These are phyloP conservation scores for Oenanthe sinensis DNA, from an alignment of 129 eudicot species.

Conservation along the genomic window DNA sequence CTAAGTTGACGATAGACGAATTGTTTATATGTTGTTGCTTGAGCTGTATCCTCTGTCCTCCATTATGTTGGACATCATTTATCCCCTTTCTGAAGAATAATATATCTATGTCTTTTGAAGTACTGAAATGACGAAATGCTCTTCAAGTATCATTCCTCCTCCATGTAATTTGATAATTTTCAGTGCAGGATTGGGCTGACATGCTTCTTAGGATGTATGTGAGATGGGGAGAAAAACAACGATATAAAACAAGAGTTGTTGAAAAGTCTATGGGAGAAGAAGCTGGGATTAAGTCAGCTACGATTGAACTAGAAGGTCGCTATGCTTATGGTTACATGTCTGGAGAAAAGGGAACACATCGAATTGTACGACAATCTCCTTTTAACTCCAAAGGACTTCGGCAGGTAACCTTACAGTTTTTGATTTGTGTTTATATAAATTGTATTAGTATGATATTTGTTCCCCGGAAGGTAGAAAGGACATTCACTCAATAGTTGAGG, in stretches of 20 bases:
- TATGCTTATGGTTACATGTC: constrained; percentile 91
- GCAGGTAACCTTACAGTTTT: constrained; percentile 40
- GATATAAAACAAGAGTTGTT: constrained; percentile 80
- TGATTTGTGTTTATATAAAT: neutral
- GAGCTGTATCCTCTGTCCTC: neutral
- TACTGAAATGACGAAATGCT: neutral
- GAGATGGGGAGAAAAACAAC: constrained; percentile 95
- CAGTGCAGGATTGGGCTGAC: constrained; percentile 99
- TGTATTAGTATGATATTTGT: neutral
- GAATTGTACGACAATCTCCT: constrained; percentile 90
- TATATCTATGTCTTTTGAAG: neutral
- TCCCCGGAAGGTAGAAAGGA: neutral
- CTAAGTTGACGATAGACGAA: neutral
- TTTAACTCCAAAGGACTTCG: constrained; percentile 94
- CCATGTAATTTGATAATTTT: constrained; percentile 44
- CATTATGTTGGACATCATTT: neutral
- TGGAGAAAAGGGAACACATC: constrained; percentile 95
- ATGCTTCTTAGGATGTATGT: constrained; percentile 97
- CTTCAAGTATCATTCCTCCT: constrained; percentile 7
- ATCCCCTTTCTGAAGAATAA: neutral
- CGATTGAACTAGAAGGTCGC: constrained; percentile 80
- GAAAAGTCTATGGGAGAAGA: constrained; percentile 95
- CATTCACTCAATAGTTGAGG: neutral
- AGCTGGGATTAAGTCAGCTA: constrained; percentile 96
- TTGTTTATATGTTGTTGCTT: neutral